Percentiles rank a stretch among this genome's conserved stretches.
phyloP scores from a whole-genome alignment of 2,329 filamentous ascomycete genomes.

The Fusarium sambucinum region DNA sequence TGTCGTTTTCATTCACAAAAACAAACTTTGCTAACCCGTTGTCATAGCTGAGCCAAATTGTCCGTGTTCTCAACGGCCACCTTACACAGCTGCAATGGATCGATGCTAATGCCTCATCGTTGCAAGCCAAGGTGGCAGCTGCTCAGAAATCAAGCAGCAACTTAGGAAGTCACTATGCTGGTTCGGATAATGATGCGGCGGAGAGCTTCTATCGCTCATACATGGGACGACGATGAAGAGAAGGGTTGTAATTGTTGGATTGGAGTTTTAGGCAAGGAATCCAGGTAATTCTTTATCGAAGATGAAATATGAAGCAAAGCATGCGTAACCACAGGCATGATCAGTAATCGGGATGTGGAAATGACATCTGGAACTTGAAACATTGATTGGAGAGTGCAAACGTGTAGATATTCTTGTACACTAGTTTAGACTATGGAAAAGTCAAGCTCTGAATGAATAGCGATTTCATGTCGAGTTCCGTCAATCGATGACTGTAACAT shows the following conservation, averaged over 20 bases:
- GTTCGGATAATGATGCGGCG: conserved; percentile 76
- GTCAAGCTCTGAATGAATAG: conserved; percentile 40
- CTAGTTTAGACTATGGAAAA: conserved; percentile 51
- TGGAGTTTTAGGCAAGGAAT: conserved; percentile 46
- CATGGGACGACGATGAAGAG: conserved; percentile 74
- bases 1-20: not conserved
- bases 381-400: conserved; percentile 39
- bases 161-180: conserved; percentile 68
- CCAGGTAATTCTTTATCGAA: conserved; percentile 32
- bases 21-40: conserved; percentile 45
- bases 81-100: conserved; percentile 93
- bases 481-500: conserved; percentile 22
- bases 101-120: conserved; percentile 82
- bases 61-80: conserved; percentile 93
- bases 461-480: conserved; percentile 18
- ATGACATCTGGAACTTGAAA: conserved; percentile 25
- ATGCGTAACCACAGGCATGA: conserved; percentile 10
- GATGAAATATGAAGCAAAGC: conserved; percentile 24
- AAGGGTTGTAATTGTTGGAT: conserved; percentile 34
- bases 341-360: conserved; percentile 20
- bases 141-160: conserved; percentile 83
- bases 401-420: conserved; percentile 56
- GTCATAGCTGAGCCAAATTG: conserved; percentile 87
- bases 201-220: conserved; percentile 94
- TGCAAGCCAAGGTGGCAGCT: conserved; percentile 84